Percentiles rank a stretch among this genome's conserved stretches.
phyloP scores from a whole-genome alignment of 2,329 filamentous ascomycete species.

The Fusarium sp. region DNA sequence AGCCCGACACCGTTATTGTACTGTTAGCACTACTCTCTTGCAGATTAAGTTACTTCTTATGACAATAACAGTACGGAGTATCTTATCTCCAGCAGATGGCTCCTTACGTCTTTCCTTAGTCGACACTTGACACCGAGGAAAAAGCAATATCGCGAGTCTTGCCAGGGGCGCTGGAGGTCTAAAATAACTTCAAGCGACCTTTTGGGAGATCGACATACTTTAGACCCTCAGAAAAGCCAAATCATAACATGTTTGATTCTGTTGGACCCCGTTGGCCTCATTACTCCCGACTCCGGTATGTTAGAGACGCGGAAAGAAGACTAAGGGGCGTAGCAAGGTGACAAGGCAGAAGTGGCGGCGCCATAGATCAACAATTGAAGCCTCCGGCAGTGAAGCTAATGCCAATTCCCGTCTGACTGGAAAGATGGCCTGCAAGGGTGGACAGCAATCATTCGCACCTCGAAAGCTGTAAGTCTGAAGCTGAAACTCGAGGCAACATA shows the following conservation, averaged over 20 bases:
- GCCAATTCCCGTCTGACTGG: constrained; percentile 9
- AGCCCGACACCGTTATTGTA: background rate
- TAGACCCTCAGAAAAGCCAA: background rate
- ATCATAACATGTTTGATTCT: constrained; percentile 20
- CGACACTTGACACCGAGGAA: background rate
- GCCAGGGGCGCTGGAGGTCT: background rate
- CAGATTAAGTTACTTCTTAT: background rate
- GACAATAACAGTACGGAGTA: background rate
- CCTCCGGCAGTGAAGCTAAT: constrained; percentile 22
- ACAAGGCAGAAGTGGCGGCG: constrained; percentile 28
- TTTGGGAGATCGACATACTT: background rate
- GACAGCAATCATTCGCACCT: background rate
- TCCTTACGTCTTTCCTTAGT: background rate
- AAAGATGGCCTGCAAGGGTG: background rate
- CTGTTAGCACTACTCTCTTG: background rate
- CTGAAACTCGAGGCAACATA: constrained; percentile 20
- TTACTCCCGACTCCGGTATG: background rate
- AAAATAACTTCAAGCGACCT: background rate
- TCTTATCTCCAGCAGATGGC: constrained; percentile 6
- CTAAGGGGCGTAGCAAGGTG: background rate
- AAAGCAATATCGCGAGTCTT: constrained; percentile 12
- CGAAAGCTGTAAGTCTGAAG: background rate
- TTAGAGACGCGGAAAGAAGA: background rate
- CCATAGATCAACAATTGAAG: constrained; percentile 12
- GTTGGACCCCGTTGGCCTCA: background rate